Evolutionary conservation across 1,284 basidiomycete species (phyloP), one percentile per base, ranked within the genome.

Genomic region (Coriolopsis trogii): DNA sequence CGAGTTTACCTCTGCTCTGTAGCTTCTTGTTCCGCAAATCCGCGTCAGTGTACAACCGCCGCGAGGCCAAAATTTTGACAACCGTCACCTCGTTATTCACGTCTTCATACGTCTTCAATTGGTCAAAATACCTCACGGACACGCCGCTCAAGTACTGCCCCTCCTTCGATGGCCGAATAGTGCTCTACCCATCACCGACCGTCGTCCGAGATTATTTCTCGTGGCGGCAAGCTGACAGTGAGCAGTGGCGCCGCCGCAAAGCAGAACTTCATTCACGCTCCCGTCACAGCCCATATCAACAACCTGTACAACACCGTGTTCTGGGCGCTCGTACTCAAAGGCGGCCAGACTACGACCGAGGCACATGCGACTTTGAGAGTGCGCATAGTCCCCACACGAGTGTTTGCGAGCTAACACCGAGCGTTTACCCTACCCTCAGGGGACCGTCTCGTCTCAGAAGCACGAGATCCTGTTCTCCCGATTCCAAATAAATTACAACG

Each of bases 221-320:
- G 0, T 99, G 96, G 95, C 75, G 96, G 58, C 96, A 98, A 67
- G 91, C 89, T 0, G 96, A 98, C 69, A 96, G 94, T 95, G 66
- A 64, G 91, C 78, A 8, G 12, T 31, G 2, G n/a, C 4, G 37
- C 34, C 34, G 18, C n/a, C 48, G 34, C 36, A 29, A 34, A 38
- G 41, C n/a, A 37, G 20, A 16, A 13, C 18, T 23, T 25, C n/a
- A n/a, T 10, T 5, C 4, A 25, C 37, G 25, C 6, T 41, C 33
- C 31, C 50, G 36, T 44, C 53, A 59, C 25, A 97, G 95, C 97
- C 0, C 97, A 99, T 68, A 92, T 99, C 69, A 99, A 99, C 70
- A 99, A 98, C 67, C 75, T 99, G 20, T 96, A 99, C 76, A 99
- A 99, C 65, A 98, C 97, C 0, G 77, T 78, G 0, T 99, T 98